Evolutionary conservation across 768 basidiomycete genomes (phyloP).

Genomic region (Boletus tomentosulus): DNA sequence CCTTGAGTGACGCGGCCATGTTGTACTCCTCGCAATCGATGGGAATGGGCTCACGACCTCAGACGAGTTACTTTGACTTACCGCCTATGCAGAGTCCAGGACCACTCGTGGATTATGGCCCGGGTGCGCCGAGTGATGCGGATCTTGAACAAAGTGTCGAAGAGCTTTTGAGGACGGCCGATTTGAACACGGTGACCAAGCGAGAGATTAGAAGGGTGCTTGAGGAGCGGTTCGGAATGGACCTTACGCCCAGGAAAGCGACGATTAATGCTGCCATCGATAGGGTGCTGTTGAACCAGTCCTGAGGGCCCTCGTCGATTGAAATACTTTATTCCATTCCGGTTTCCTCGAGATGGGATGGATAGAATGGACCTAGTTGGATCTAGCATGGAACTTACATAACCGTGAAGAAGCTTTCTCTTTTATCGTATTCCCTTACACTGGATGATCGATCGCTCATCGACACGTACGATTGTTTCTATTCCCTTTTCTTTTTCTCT

Average conservation of each 20-base stretch:
- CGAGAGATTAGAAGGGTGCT: conserved; percentile 81
- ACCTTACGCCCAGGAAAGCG: conserved; percentile 65
- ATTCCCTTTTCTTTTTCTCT: not conserved
- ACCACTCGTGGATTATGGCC: conserved; percentile 39
- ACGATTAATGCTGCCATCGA: conserved; percentile 80
- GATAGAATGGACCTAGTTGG: conserved; percentile 17
- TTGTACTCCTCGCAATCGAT: conserved; percentile 61
- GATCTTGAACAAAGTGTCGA: conserved; percentile 77
- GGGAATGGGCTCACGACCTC: conserved; percentile 63
- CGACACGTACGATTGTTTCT: not conserved
- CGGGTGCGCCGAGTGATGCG: conserved; percentile 53
- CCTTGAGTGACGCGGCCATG: conserved; percentile 31
- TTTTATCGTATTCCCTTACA: not conserved
- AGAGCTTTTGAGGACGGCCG: conserved; percentile 68
- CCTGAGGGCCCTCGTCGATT: conserved; percentile 5
- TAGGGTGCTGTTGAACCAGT: conserved; percentile 54
- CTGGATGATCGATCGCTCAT: not conserved
- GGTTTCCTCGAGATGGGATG: no score
- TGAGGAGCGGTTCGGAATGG: conserved; percentile 78
- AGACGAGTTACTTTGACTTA: conserved; percentile 75
- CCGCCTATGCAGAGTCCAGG: conserved; percentile 50
- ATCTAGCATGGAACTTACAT: conserved; percentile 21
- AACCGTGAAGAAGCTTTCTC: conserved; percentile 1
- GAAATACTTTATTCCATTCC: not conserved
- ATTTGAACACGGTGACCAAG: conserved; percentile 90